phyloP scores from a whole-genome alignment of 257 asterid genomes.

The Primulina tabacum region DNA sequence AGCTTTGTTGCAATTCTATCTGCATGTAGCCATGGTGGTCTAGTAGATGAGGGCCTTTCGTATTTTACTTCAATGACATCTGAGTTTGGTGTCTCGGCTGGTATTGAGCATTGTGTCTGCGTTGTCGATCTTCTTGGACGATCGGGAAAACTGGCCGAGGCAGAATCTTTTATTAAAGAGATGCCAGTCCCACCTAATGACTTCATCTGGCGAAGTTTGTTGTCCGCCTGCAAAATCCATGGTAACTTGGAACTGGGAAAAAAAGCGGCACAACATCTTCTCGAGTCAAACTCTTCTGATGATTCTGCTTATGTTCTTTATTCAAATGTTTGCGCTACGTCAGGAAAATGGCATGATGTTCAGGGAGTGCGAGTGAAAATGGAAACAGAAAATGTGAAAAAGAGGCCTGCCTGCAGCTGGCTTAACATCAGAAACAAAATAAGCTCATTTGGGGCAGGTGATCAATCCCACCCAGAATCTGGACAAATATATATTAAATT shows the following conservation, averaged over 20 bases:
- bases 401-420: constrained; percentile 55
- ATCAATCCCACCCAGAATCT: constrained; percentile 32
- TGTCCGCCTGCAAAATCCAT: constrained; percentile 46
- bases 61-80: constrained; percentile 40
- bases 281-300: constrained; percentile 39
- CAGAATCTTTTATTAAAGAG: constrained; percentile 38
- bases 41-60: constrained; percentile 47
- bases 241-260: constrained; percentile 39
- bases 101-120: constrained; percentile 47
- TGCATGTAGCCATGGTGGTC: constrained; percentile 58
- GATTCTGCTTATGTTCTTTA: constrained; percentile 57
- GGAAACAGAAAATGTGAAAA: constrained; percentile 39
- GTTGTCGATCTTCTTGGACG: constrained; percentile 55
- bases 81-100: constrained; percentile 41
- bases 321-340: constrained; percentile 49
- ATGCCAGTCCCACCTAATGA: constrained; percentile 50
- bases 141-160: constrained; percentile 46
- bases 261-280: constrained; percentile 39
- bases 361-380: constrained; percentile 39
- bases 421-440: constrained; percentile 37
- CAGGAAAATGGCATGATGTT: constrained; percentile 46
- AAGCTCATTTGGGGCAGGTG: constrained; percentile 40
- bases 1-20: constrained; percentile 51
- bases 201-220: constrained; percentile 46
- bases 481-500: constrained; percentile 32